phyloP scores from a whole-genome alignment of 768 basidiomycete genomes.

The Suillus variegatus region DNA sequence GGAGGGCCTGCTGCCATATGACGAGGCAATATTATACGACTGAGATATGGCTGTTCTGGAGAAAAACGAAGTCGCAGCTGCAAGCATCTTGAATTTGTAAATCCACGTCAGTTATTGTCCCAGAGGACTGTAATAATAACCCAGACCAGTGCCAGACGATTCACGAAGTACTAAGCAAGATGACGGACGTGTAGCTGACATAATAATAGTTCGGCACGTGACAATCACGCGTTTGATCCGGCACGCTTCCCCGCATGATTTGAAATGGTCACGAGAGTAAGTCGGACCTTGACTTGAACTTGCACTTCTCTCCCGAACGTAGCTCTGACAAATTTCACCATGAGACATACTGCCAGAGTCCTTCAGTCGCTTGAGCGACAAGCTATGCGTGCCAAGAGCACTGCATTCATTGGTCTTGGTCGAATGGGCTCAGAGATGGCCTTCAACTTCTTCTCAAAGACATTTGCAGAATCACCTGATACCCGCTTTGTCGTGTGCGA shows the following conservation, averaged over 20 bases:
- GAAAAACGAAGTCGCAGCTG: slow-evolving; percentile 84
- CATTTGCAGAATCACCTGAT: slow-evolving; percentile 51
- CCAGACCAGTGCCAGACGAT: background rate
- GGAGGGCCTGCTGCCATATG: slow-evolving; percentile 37
- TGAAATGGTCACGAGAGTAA: background rate
- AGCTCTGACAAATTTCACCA: slow-evolving; percentile 22
- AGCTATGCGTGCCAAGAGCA: slow-evolving; percentile 46
- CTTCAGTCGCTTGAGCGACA: slow-evolving; percentile 41
- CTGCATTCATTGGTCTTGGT: slow-evolving; percentile 84
- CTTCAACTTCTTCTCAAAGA: slow-evolving; percentile 80
- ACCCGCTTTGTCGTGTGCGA: slow-evolving; percentile 79
- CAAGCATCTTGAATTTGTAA: slow-evolving; percentile 55
- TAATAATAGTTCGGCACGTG: slow-evolving; percentile 4
- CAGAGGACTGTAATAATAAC: background rate
- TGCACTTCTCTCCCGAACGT: background rate
- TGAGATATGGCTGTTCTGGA: slow-evolving; percentile 78
- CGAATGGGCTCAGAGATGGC: slow-evolving; percentile 91
- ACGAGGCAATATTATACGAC: slow-evolving; percentile 66
- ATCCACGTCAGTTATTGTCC: background rate
- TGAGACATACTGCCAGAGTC: slow-evolving; percentile 52
- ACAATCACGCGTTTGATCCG: background rate
- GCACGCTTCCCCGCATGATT: slow-evolving; percentile 7
- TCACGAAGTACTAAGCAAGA: background rate
- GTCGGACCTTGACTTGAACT: background rate
- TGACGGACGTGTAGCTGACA: slow-evolving; percentile 11